A percentile compares a stretch with the other conserved stretches of the same genome.
phyloP scores from a whole-genome alignment of 2,329 filamentous ascomycete species.

The Myriosclerotinia duriaeana region DNA sequence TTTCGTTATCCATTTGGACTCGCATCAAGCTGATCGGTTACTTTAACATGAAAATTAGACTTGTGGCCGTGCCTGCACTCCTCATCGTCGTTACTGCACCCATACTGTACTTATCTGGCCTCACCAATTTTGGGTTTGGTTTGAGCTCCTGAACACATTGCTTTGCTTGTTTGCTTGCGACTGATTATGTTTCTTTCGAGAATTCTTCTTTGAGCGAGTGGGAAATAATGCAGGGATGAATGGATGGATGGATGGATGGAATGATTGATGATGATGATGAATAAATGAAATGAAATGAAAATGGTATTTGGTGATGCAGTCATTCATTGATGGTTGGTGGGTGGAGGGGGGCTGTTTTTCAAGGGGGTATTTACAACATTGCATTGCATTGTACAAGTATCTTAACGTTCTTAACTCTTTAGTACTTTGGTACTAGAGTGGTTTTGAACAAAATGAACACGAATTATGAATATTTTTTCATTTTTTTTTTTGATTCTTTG shows the following conservation, averaged over 20 bases:
- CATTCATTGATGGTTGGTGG: not conserved
- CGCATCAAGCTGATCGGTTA: slow-evolving; percentile 21
- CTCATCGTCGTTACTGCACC: slow-evolving; percentile 32
- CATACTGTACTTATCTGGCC: slow-evolving; percentile 33
- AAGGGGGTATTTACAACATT: slow-evolving; percentile 2
- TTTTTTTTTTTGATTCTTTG: too few species aligned
- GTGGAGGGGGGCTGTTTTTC: not conserved
- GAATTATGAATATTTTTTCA: not conserved
- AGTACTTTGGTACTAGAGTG: not conserved
- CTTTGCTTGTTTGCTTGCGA: slow-evolving; percentile 49
- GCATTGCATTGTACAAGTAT: slow-evolving; percentile 7
- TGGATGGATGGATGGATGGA: not conserved
- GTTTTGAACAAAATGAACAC: not conserved
- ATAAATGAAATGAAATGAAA: not conserved
- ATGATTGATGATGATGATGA: not conserved
- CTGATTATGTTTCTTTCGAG: slow-evolving; percentile 58
- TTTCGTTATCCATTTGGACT: slow-evolving; percentile 9
- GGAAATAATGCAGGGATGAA: not conserved
- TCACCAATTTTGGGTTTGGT: slow-evolving; percentile 17
- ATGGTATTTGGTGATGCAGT: not conserved
- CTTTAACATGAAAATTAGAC: slow-evolving; percentile 29
- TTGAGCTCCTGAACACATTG: slow-evolving; percentile 43
- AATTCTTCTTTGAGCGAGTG: not conserved
- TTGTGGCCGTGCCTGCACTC: slow-evolving; percentile 33
- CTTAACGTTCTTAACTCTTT: slow-evolving; percentile 4